Conservation (phyloP, 768 basidiomycete species). For the Fomitopsis pulvina region DNA sequence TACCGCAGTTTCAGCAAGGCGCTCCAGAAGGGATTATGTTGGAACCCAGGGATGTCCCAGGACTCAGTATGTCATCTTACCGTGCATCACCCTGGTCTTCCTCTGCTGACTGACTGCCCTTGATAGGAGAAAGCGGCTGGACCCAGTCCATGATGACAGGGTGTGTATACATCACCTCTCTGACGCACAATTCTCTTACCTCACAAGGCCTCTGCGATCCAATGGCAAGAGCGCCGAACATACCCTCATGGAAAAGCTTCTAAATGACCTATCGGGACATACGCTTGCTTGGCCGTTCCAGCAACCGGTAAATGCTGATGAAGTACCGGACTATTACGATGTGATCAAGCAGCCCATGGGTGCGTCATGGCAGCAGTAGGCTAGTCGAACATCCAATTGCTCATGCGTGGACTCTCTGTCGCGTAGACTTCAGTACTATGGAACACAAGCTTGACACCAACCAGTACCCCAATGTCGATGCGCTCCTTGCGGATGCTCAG, state of each 20-base stretch:
- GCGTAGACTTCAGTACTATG: conserved; percentile 79
- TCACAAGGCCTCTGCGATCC: conserved; percentile 29
- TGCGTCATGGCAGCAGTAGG: too few species aligned
- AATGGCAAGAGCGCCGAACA: conserved; percentile 52
- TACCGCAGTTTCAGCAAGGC: conserved; percentile 67
- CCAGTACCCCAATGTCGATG: conserved; percentile 68
- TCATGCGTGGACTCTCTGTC: too few species aligned
- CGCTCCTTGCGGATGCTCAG: conserved; percentile 73
- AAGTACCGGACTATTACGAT: conserved; percentile 87
- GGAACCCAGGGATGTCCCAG: conserved; percentile 80
- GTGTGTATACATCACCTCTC: conserved; percentile 34
- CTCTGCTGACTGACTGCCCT: conserved; percentile 1
- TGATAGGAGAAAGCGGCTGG: conserved; percentile 86
- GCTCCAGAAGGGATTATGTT: conserved; percentile 43
- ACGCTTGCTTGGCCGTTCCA: conserved; percentile 85
- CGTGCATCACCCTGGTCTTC: conserved; percentile 10
- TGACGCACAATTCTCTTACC: conserved; percentile 7
- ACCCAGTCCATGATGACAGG: conserved; percentile 70
- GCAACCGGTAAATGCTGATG: conserved; percentile 68
- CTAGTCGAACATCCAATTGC: too few species aligned
- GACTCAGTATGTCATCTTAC: conserved; percentile 41
- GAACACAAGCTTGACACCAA: conserved; percentile 85
- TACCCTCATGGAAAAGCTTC: conserved; percentile 65
- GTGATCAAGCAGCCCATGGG: conserved; percentile 92
- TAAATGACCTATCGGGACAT: conserved; percentile 74